Evolutionary conservation across 768 basidiomycete species (phyloP).

Genomic region (Kwoniella botswanensis): DNA sequence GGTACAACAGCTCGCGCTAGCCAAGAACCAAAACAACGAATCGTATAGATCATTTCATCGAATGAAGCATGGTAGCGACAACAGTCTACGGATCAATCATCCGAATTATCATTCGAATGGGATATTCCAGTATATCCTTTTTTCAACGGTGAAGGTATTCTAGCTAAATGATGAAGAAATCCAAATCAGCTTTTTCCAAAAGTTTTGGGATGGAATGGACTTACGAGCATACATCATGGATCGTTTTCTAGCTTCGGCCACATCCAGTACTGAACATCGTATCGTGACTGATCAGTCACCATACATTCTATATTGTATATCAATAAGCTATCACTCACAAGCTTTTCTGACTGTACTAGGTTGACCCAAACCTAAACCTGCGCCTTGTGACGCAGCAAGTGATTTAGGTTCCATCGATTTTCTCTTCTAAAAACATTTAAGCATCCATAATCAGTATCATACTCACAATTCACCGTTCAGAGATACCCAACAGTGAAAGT

Average conservation of each 20-base stretch:
- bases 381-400: conserved; percentile 18
- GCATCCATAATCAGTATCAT: too few species aligned
- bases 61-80: too few species aligned
- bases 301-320: too few species aligned
- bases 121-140: conserved; percentile 26
- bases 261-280: conserved; percentile 18
- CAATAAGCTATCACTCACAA: conserved; percentile 12
- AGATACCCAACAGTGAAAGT: too few species aligned
- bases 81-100: neutral
- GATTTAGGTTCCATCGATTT: conserved; percentile 58
- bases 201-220: conserved; percentile 14
- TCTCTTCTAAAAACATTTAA: conserved; percentile 37
- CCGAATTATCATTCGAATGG: neutral
- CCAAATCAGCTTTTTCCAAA: neutral
- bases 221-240: conserved; percentile 54
- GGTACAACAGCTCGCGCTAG: too few species aligned
- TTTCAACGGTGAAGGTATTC: conserved; percentile 54
- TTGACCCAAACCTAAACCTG: conserved; percentile 3
- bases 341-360: conserved; percentile 7
- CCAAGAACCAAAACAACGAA: too few species aligned
- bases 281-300: neutral
- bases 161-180: conserved; percentile 34
- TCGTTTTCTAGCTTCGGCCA: conserved; percentile 41
- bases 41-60: too few species aligned
- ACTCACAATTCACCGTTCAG: too few species aligned